Evolutionary conservation across 495 filamentous ascomycete species (phyloP), one percentile per base, ranked within the genome.

Genomic region (Chlorociboria aeruginascens): DNA sequence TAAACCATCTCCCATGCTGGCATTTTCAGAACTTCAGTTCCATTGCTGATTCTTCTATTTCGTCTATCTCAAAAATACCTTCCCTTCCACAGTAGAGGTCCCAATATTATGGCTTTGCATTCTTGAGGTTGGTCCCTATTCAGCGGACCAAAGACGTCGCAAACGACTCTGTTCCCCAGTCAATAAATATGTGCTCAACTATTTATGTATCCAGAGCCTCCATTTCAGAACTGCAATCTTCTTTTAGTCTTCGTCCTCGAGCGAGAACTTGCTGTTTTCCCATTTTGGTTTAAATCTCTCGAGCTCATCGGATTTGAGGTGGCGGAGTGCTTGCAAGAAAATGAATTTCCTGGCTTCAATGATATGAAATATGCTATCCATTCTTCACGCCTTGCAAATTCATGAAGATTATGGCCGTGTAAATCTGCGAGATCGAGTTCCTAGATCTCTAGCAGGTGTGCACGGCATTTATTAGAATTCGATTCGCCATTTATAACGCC

Each of bases 381-480:
- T 50, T 78, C 46, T 66, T 57, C 3, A 33, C 69, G 32, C 50
- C 51, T 0, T 63, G 61, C 17, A 45, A 80, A 7, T 50, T 70
- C 46, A 43, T 73, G 40, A 69, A 76, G 46, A 72, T 73, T 7
- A 63, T 83, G n/a, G n/a, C n/a, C 3, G 70, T 76, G 57, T 73
- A 72, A 33, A 78, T 77, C 3, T 52, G 75, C 33, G 66, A 78
- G 59, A 75, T 83, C 49, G 73, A 71, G 16, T 45, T 81, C 53
- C 69, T 70, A 48, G 77, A 83, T 47, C 74, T 76, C 0, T 71
- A 0, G 69, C 71, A 13, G 65, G 83, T 42, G 69, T 74, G 51
- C 80, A 82, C 63, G 77, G 69, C 33, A 82, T 81, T 61, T 80
- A 73, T 65, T 82, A 81, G 63, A 34, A 12, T 34, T 34, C n/a